Base-by-base conservation (phyloP, 1,139 yeast genomes). In the Saccharomycopsis crataegensis region DNA sequence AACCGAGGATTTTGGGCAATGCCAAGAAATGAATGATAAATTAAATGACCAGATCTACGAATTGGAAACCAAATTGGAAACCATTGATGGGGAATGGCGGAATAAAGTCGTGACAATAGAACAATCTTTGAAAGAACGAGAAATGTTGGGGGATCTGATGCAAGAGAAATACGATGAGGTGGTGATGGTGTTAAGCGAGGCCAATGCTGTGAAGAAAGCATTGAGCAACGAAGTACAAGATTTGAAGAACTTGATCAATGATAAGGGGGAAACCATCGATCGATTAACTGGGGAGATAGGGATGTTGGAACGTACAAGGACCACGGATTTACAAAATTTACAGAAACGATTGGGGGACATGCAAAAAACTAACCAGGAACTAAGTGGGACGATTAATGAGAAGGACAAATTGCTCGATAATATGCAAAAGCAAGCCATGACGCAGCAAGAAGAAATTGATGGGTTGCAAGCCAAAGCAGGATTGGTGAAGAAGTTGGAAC, bases 161-260 rank as follows among this genome's bases (percentile, higher is more conserved):
- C 72, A 70, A 51, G 82, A 78, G 57, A 65, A 72, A 46, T 62
- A 75, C 14, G 79, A 70, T 59, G 86, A 82, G 59, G 70, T 72
- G 48, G 67, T 72, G 43, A 67, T 80, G 49, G 65, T 72, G 17
- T 65, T 74, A 49, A 77, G 76, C 58, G 86, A 82, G 62, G 72
- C 73, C 45, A 67, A 68, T 43, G 64, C 78, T 59, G 76, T 77
- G 17, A 73, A 69, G 52, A 74, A 73, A 43, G 71, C 75, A 43
- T 63, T 77, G 54, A 64, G 61, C 41, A 65, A 68, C 32, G 71
- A 62, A 67, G 70, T 57, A 57, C 59, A 62, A 57, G 64, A 58
- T 34, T 58, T 71, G 43, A 67, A 59, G 42, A 64, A 60, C 48
- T 69, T 54, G 52, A 37, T 59, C 1, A 43, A 51, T 8, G 59